These are phyloP conservation scores for Zostera marina DNA, from an alignment of 116 monocot genomes.

Conservation along the genomic window DNA sequence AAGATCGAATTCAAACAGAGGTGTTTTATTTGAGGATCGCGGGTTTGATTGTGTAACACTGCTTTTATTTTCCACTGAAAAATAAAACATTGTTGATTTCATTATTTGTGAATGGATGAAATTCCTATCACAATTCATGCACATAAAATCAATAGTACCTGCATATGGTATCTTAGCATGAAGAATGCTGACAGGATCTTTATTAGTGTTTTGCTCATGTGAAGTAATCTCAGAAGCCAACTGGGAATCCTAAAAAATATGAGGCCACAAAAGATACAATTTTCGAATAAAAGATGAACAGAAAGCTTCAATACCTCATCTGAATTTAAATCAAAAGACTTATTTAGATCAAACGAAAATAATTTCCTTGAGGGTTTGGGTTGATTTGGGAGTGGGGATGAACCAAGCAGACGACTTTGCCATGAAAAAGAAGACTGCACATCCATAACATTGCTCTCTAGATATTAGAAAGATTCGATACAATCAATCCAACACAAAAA, in stretches of 20 bases:
- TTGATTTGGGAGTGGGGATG: background rate
- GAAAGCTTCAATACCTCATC: background rate
- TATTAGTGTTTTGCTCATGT: background rate
- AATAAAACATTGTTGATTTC: background rate
- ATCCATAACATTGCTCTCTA: background rate
- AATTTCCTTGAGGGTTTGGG: background rate
- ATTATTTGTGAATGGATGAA: background rate
- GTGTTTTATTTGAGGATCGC: background rate
- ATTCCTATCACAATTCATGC: background rate
- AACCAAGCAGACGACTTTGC: background rate
- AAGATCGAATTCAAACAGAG: conserved; percentile 9
- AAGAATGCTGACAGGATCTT: background rate
- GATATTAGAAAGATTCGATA: background rate
- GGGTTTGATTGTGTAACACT: background rate
- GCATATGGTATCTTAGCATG: background rate
- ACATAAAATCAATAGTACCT: background rate
- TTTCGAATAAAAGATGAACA: background rate
- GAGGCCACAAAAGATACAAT: background rate
- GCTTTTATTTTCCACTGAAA: conserved; percentile 3
- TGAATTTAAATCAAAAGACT: background rate
- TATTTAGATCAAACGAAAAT: conserved; percentile 5
- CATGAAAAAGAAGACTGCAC: background rate
- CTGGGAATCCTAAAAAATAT: background rate
- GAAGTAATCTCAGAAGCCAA: conserved; percentile 5
- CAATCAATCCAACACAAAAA: background rate